Evolutionary conservation across 345 rosid genomes (phyloP).

Genomic region (Camelina sativa): DNA sequence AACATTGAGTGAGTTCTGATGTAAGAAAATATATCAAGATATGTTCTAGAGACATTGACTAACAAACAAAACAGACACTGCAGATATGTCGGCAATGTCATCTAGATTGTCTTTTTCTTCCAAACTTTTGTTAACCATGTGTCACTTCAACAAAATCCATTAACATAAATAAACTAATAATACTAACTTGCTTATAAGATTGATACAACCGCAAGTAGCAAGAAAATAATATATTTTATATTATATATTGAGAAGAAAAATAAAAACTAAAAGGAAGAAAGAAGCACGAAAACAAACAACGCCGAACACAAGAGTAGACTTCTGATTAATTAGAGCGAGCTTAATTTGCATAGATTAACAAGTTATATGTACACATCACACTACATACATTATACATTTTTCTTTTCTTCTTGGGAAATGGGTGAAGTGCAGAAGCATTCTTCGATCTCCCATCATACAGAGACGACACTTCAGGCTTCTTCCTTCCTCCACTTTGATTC

Average conservation of each 20-base stretch:
- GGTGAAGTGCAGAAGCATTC: conserved; percentile 14
- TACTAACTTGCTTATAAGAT: neutral
- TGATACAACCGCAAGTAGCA: neutral
- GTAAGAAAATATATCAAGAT: neutral
- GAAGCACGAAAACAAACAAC: conserved; percentile 3
- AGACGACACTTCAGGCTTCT: conserved; percentile 13
- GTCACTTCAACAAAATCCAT: neutral
- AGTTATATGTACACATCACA: conserved; percentile 37
- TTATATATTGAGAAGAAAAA: neutral
- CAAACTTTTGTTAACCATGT: neutral
- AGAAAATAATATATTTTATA: neutral
- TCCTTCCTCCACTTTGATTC: conserved; percentile 29
- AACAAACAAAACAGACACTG: neutral
- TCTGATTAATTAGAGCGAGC: conserved; percentile 14
- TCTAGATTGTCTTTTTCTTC: conserved; percentile 11
- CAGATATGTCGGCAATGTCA: conserved; percentile 19
- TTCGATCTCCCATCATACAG: conserved; percentile 15
- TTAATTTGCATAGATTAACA: conserved; percentile 20
- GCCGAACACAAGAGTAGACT: neutral
- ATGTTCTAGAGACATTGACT: neutral
- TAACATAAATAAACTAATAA: neutral
- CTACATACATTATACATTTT: conserved; percentile 27
- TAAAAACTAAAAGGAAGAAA: neutral
- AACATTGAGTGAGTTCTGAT: neutral
- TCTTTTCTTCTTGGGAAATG: neutral